Conservation (phyloP, 2,329 filamentous ascomycete species). For the Calcarisporium arbuscula region DNA sequence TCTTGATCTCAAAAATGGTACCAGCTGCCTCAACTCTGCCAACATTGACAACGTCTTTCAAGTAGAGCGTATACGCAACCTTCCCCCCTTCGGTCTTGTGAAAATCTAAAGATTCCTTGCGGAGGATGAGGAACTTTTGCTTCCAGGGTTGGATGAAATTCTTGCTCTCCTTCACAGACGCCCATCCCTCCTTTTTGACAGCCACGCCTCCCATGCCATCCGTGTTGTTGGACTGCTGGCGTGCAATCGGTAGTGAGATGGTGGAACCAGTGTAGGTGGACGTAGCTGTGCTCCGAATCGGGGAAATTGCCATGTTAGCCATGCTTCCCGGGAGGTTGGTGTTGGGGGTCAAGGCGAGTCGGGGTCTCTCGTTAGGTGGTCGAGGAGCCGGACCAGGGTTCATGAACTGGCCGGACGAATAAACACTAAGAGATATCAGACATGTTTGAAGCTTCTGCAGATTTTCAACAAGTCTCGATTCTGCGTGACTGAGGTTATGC, state of each 20-base stretch:
- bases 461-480: slow-evolving; percentile 7
- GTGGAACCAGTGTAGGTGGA: slow-evolving; percentile 66
- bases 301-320: slow-evolving; percentile 70
- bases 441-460: no score
- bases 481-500: neutral
- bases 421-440: no score
- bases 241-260: slow-evolving; percentile 63
- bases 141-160: slow-evolving; percentile 83
- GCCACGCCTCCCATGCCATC: slow-evolving; percentile 62
- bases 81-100: slow-evolving; percentile 88
- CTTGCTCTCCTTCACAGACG: slow-evolving; percentile 84
- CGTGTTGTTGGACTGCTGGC: slow-evolving; percentile 53
- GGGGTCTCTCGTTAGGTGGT: slow-evolving; percentile 77
- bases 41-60: slow-evolving; percentile 85
- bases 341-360: slow-evolving; percentile 72
- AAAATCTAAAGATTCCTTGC: slow-evolving; percentile 91
- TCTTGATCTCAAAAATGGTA: slow-evolving; percentile 90
- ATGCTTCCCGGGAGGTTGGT: slow-evolving; percentile 71
- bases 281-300: slow-evolving; percentile 58
- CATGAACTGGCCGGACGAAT: slow-evolving; percentile 71
- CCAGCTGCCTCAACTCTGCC: slow-evolving; percentile 85
- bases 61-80: slow-evolving; percentile 73
- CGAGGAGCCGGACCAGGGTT: slow-evolving; percentile 92
- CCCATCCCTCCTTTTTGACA: slow-evolving; percentile 75
- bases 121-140: slow-evolving; percentile 83